phyloP scores from a whole-genome alignment of 1,284 basidiomycete genomes.

The Ceratobasidium sp. region DNA sequence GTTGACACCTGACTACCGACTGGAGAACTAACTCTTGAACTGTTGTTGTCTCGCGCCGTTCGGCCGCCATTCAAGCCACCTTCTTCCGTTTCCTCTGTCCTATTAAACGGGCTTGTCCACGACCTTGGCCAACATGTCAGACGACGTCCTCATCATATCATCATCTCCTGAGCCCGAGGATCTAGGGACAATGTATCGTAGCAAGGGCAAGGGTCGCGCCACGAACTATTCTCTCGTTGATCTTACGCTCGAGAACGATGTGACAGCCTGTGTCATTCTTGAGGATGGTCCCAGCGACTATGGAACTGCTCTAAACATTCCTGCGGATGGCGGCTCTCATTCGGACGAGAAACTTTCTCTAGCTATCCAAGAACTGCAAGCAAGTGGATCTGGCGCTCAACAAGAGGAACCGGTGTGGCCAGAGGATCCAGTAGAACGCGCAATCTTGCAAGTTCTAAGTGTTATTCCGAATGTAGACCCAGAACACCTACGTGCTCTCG shows the following conservation, averaged over 20 bases:
- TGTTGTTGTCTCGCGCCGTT: neutral
- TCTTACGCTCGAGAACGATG: neutral
- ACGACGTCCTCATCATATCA: conserved; percentile 13
- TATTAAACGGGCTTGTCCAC: neutral
- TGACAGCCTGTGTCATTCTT: neutral
- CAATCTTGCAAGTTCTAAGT: conserved; percentile 34
- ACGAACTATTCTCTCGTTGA: neutral
- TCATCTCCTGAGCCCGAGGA: conserved; percentile 30
- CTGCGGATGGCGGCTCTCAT: neutral
- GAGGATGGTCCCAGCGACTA: neutral
- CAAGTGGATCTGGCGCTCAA: conserved; percentile 17
- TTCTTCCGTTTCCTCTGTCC: neutral
- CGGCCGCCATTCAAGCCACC: too few relatives aligned
- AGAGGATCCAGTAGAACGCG: conserved; percentile 14
- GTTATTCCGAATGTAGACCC: conserved; percentile 44
- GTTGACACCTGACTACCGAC: neutral
- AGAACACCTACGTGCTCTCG: conserved; percentile 29
- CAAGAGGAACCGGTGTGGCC: neutral
- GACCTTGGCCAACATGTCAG: neutral
- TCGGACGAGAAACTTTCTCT: too few relatives aligned
- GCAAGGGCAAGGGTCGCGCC: conserved; percentile 20
- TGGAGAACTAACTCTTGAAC: neutral
- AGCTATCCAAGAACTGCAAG: neutral
- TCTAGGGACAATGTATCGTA: neutral
- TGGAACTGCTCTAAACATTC: neutral